Percentiles rank a stretch among this genome's conserved stretches.
phyloP scores from a whole-genome alignment of 495 filamentous ascomycete species.

The Penicillium salamii region DNA sequence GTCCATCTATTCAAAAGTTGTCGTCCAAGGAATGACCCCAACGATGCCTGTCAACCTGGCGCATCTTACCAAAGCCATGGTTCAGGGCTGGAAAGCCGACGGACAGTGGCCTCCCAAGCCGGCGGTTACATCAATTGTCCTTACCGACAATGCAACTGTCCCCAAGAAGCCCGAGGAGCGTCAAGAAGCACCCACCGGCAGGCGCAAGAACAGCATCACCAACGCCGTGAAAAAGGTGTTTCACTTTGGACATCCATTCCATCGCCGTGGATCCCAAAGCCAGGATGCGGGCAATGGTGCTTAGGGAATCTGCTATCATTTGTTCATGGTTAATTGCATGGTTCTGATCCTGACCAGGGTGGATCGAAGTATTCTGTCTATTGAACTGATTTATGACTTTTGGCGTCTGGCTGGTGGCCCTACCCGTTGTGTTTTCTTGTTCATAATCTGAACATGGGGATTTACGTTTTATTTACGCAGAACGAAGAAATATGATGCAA shows the following conservation, averaged over 20 bases:
- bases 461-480: neutral
- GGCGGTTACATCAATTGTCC: constrained; percentile 30
- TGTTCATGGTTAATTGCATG: constrained; percentile 5
- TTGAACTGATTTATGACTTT: neutral
- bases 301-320: constrained; percentile 1
- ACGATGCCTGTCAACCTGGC: constrained; percentile 81
- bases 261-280: constrained; percentile 38
- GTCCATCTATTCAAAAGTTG: constrained; percentile 84
- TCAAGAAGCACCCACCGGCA: constrained; percentile 21
- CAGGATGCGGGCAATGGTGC: constrained; percentile 19
- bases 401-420: neutral
- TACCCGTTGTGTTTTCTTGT: neutral
- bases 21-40: constrained; percentile 72
- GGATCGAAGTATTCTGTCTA: neutral
- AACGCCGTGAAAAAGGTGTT: constrained; percentile 46
- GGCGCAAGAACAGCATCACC: constrained; percentile 38
- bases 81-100: constrained; percentile 89
- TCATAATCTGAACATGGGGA: constrained; percentile 7
- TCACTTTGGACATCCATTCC: constrained; percentile 43
- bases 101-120: constrained; percentile 88
- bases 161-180: constrained; percentile 19
- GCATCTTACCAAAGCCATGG: constrained; percentile 76
- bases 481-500: neutral
- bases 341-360: neutral
- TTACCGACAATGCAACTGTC: constrained; percentile 30